phyloP scores from a whole-genome alignment of 345 rosid genomes.

The Adansonia digitata region DNA sequence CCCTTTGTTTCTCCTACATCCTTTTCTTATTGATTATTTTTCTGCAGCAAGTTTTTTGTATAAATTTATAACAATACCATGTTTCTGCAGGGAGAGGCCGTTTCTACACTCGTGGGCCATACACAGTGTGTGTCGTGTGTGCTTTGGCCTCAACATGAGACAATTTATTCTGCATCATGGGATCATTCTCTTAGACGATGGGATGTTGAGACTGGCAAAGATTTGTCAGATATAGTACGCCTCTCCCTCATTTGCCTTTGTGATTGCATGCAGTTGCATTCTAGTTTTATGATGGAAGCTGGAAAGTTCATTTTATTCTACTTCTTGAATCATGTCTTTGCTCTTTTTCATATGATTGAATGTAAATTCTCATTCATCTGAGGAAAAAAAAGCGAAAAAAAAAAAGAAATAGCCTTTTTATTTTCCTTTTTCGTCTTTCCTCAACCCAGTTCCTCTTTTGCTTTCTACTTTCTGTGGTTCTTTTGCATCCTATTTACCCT shows the following conservation, averaged over 20 bases:
- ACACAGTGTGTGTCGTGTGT: constrained; percentile 83
- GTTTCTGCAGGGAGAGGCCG: constrained; percentile 62
- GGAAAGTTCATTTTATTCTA: background rate
- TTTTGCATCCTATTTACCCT: background rate
- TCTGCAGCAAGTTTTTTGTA: background rate
- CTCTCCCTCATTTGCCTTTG: constrained; percentile 7
- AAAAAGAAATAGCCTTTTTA: background rate
- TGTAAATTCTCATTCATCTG: background rate
- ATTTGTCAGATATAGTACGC: constrained; percentile 57
- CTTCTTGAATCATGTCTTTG: background rate
- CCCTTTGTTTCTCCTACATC: background rate
- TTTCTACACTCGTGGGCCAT: constrained; percentile 81
- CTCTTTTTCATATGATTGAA: background rate
- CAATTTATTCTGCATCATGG: constrained; percentile 87
- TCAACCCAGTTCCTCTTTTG: background rate
- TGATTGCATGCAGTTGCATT: background rate
- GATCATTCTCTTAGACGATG: constrained; percentile 88
- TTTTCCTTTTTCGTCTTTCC: background rate
- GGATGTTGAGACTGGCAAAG: constrained; percentile 90
- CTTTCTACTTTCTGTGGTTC: background rate
- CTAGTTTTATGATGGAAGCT: background rate
- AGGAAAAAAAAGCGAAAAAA: background rate
- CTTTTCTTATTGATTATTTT: background rate
- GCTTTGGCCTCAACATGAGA: constrained; percentile 69
- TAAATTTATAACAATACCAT: background rate